A percentile compares a stretch with the other conserved stretches of the same genome.
These are phyloP conservation scores for Wallacemonas sp. DNA, from an alignment of 208 protist species.

Conservation along the genomic window DNA sequence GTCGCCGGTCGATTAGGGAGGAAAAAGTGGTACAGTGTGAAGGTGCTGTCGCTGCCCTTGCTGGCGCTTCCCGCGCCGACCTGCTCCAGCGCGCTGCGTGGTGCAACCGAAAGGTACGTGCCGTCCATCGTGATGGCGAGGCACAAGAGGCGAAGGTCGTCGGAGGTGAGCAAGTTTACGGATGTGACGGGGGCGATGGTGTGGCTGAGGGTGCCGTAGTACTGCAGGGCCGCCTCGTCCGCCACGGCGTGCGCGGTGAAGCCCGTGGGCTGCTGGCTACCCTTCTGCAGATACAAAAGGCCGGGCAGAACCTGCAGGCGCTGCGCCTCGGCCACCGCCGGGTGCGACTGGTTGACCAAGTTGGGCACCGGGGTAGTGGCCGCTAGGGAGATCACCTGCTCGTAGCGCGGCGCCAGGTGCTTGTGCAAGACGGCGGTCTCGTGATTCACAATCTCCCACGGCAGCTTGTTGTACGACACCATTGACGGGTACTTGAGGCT, in stretches of 20 bases:
- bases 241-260: constrained; percentile 60
- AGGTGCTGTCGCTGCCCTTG: constrained; percentile 14
- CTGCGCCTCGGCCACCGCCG: constrained; percentile 39
- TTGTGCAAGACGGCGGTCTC: constrained; percentile 75
- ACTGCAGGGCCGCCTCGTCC: constrained; percentile 72
- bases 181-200: constrained; percentile 41
- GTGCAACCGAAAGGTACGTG: constrained; percentile 29
- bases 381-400: constrained; percentile 78
- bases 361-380: constrained; percentile 56
- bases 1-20: constrained; percentile 76
- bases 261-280: constrained; percentile 27
- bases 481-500: constrained; percentile 86
- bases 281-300: constrained; percentile 60
- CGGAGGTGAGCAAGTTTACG: constrained; percentile 63
- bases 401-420: constrained; percentile 79
- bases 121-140: constrained; percentile 59
- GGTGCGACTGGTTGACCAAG: constrained; percentile 43
- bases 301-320: constrained; percentile 77
- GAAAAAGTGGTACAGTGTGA: constrained; percentile 83
- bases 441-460: constrained; percentile 83
- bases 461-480: constrained; percentile 90
- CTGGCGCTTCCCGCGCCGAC: constrained; percentile 13
- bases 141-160: constrained; percentile 82
- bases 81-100: constrained; percentile 34
- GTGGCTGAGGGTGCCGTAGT: constrained; percentile 74